Conservation (phyloP, 805 yeast genomes). For the Lipomyces kockii region DNA sequence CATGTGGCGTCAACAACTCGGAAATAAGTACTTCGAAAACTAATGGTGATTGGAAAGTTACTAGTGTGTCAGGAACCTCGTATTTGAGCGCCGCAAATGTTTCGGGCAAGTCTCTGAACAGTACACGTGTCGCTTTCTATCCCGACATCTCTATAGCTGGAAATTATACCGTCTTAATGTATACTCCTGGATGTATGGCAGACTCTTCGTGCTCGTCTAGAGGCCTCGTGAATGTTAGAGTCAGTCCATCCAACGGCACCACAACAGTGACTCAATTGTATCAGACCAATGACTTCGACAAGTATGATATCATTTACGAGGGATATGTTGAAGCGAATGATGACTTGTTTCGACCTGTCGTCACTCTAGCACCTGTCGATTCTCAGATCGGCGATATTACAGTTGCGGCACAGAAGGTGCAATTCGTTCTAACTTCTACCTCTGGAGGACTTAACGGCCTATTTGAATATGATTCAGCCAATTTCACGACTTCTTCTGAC, state of each 20-base stretch:
- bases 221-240: conserved; percentile 78
- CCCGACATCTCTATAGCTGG: conserved; percentile 79
- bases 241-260: conserved; percentile 54
- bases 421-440: conserved; percentile 42
- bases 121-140: conserved; percentile 47
- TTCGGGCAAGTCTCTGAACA: conserved; percentile 14
- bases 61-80: conserved; percentile 44
- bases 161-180: conserved; percentile 68
- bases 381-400: conserved; percentile 36
- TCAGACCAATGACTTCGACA: conserved; percentile 79
- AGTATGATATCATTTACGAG: conserved; percentile 75
- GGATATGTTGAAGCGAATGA: conserved; percentile 63
- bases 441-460: conserved; percentile 63
- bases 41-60: conserved; percentile 40
- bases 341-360: conserved; percentile 48
- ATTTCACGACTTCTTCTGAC: conserved; percentile 55
- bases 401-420: conserved; percentile 36
- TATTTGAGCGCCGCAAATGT: conserved; percentile 42
- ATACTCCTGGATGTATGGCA: conserved; percentile 82
- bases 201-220: conserved; percentile 72
- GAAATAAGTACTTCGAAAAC: conserved; percentile 45
- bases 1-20: conserved; percentile 53
- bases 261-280: conserved; percentile 57
- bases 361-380: conserved; percentile 52
- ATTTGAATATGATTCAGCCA: conserved; percentile 77